A percentile compares a stretch with the other conserved stretches of the same genome.
These are phyloP conservation scores for Pseudogymnoascus sp. DNA, from an alignment of 2,329 filamentous ascomycete species.

Conservation along the genomic window DNA sequence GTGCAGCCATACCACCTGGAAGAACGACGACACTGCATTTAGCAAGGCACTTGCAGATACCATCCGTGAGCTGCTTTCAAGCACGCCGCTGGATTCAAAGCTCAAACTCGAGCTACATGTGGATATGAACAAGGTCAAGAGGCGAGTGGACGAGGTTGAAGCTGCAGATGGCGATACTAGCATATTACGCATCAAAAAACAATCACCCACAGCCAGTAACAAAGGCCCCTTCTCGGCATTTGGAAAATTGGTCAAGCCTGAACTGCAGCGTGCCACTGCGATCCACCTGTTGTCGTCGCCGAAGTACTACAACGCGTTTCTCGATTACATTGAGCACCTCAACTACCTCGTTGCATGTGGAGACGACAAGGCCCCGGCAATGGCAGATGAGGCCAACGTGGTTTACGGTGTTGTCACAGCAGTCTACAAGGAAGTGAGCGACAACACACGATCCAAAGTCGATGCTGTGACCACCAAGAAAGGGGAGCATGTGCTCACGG, in stretches of 20 bases:
- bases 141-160: background rate
- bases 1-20: background rate
- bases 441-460: background rate
- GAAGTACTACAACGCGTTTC: constrained; percentile 4
- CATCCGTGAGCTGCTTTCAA: background rate
- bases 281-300: constrained; percentile 1
- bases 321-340: constrained; percentile 1
- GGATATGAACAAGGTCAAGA: background rate
- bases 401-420: background rate
- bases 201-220: background rate
- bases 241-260: background rate
- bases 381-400: background rate
- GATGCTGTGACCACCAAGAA: background rate
- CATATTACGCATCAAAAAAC: background rate
- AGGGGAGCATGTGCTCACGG: background rate
- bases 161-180: background rate
- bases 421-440: constrained; percentile 4
- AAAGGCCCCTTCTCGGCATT: background rate
- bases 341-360: constrained; percentile 2
- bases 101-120: background rate
- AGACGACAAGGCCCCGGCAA: background rate
- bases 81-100: background rate
- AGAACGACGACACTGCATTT: background rate
- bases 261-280: background rate
- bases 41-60: background rate